A percentile compares a stretch with the other conserved stretches of the same genome.
Conservation (phyloP, 1,139 yeast genomes). For the Saccharomyces pastorianus region DNA sequence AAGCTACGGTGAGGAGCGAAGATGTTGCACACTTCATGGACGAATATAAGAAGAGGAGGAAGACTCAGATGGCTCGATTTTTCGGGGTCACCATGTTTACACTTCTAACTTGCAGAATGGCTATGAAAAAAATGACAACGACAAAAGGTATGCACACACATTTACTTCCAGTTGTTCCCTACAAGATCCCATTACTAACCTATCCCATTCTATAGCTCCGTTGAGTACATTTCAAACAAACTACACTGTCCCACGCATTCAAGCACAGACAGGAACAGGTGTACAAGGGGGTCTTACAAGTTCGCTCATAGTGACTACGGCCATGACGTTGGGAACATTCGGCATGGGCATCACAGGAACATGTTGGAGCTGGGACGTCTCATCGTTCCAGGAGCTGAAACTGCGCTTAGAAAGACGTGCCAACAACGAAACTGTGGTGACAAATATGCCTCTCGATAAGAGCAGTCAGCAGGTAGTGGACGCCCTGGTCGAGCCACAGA, state of each 20-base stretch:
- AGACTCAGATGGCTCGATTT: slow-evolving; percentile 64
- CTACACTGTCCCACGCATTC: slow-evolving; percentile 26
- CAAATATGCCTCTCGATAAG: not conserved
- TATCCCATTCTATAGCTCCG: not conserved
- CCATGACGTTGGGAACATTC: slow-evolving; percentile 63
- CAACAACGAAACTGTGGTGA: not conserved
- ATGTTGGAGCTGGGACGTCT: slow-evolving; percentile 73
- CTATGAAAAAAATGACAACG: slow-evolving; percentile 63
- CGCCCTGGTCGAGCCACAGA: not conserved
- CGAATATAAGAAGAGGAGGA: slow-evolving; percentile 45
- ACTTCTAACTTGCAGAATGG: slow-evolving; percentile 61
- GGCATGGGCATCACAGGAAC: slow-evolving; percentile 69
- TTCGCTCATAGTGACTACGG: slow-evolving; percentile 36
- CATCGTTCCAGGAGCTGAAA: slow-evolving; percentile 35
- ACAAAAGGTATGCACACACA: slow-evolving; percentile 47
- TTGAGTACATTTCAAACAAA: not conserved
- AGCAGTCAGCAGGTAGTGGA: not conserved
- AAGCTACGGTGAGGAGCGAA: not conserved
- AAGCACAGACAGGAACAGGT: slow-evolving; percentile 38
- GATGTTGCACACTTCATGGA: slow-evolving; percentile 4
- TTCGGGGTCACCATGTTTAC: slow-evolving; percentile 68
- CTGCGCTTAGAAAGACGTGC: not conserved
- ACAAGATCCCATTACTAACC: not conserved
- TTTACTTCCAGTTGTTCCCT: not conserved
- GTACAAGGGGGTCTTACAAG: not conserved